These are phyloP conservation scores for Calonectria pauciramosa DNA, from an alignment of 2,329 filamentous ascomycete genomes.

Conservation along the genomic window DNA sequence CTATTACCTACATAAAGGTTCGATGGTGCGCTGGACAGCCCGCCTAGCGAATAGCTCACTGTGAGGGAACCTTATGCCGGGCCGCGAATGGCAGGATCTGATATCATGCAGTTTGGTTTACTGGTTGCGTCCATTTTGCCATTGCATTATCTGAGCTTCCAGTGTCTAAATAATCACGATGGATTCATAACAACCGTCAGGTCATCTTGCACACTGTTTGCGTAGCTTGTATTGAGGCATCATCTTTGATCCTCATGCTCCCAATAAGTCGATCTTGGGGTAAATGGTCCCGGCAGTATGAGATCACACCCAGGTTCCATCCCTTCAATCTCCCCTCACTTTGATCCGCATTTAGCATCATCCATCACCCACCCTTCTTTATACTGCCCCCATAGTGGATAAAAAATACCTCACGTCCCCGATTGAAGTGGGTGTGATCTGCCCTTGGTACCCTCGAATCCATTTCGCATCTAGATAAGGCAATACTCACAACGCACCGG, in stretches of 20 bases:
- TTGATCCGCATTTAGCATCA: not conserved
- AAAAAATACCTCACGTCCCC: not conserved
- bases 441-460: not conserved
- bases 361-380: not conserved
- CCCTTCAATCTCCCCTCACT: not conserved
- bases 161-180: too few relatives aligned
- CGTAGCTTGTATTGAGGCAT: not conserved
- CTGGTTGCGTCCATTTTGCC: too few relatives aligned
- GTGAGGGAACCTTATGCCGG: too few relatives aligned
- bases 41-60: too few relatives aligned
- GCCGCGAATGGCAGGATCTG: too few relatives aligned
- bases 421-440: not conserved
- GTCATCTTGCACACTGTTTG: not conserved
- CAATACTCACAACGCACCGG: not conserved
- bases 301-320: not conserved
- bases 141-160: too few relatives aligned
- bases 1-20: too few relatives aligned
- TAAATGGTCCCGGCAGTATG: not conserved
- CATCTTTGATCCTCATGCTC: not conserved
- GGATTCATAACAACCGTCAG: not conserved
- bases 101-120: too few relatives aligned
- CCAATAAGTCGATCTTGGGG: not conserved
- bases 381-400: not conserved
- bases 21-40: too few relatives aligned
- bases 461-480: not conserved